Conservation (phyloP, 495 filamentous ascomycete species). For the Cercophora newfieldiana region DNA sequence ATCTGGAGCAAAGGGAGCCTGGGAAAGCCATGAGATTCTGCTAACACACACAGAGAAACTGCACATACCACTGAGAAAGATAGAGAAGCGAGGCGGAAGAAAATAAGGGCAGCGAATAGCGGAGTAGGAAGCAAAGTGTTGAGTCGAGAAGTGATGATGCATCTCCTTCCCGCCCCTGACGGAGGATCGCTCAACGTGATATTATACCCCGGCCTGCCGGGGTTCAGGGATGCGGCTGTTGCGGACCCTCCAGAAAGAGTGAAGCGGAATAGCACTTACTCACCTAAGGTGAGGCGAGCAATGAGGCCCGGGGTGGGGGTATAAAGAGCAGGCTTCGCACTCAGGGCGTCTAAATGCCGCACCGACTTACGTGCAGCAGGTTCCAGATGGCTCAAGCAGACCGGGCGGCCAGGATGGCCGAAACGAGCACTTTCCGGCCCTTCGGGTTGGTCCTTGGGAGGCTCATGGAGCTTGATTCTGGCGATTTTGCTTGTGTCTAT, state of each 20-base stretch:
- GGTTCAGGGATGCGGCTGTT: slow-evolving; percentile 6
- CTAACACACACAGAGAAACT: neutral
- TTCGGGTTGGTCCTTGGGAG: neutral
- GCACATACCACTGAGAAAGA: neutral
- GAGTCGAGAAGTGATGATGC: neutral
- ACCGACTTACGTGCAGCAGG: neutral
- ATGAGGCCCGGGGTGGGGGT: slow-evolving; percentile 1
- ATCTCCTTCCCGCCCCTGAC: neutral
- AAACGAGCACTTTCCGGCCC: neutral
- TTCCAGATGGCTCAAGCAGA: neutral
- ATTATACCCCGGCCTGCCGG: neutral
- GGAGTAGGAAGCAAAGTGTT: neutral
- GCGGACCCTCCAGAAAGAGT: neutral
- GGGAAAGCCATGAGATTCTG: neutral
- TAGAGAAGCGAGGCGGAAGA: neutral
- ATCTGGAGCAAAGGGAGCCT: neutral
- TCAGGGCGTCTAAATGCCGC: slow-evolving; percentile 1
- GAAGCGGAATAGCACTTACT: slow-evolving; percentile 19
- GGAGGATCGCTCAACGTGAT: neutral
- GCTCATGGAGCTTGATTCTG: neutral
- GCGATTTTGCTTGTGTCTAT: neutral
- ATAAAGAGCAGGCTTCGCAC: slow-evolving; percentile 6
- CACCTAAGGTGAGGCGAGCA: slow-evolving; percentile 22
- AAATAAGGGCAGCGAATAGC: neutral
- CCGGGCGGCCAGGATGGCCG: neutral